Evolutionary conservation across 73 alveolate genomes (phyloP), one percentile per base, ranked within the genome.

Genomic region (Paraurostyla sp.): DNA sequence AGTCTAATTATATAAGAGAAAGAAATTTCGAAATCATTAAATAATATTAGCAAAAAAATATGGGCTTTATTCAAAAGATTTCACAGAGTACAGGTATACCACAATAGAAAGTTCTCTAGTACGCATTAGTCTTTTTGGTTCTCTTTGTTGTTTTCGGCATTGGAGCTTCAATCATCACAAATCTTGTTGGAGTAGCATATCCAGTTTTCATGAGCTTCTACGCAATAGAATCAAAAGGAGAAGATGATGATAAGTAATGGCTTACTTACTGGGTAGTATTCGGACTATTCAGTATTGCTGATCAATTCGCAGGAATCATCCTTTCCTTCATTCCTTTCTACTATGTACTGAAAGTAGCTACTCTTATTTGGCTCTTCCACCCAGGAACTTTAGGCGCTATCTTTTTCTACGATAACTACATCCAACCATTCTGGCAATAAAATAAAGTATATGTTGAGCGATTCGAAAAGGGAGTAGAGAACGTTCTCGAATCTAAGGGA

Each of bases 201-300:
- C 99, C 99, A 29, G 92, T 91, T 0, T 95, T 92, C 94, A 76
- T 90, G 97, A 89, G 97, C 36, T 93, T 96, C 93, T 93, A 91
- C 87, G 96, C 99, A 11, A 86, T 96, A 11, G 98, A 96, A 83
- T 90, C 96, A 27, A 87, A 88, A 23, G 94, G 90, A 25, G 95
- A 80, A 0, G 95, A 82, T 33, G 94, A 94, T 87, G 98, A 93
- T 80, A 87, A 92, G 84, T 95, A 91, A 40, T 96, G 99, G 99
- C 86, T 96, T 50, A 92, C 98, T 46, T 96, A 96, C 90, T 96
- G 98, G 99, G 95, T 89, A 15, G 89, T 90, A 25, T 96, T 92
- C 71, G 98, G 96, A n/a, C 9, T 78, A 46, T 85, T 92, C 92
- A 62, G 76, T 51, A 85, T 96, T 11, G 80, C 92, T 46, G 99